Evolutionary conservation across 2,329 filamentous ascomycete species (phyloP), one percentile per base, ranked within the genome.

Genomic region (Neopestalotiopsis sp.): DNA sequence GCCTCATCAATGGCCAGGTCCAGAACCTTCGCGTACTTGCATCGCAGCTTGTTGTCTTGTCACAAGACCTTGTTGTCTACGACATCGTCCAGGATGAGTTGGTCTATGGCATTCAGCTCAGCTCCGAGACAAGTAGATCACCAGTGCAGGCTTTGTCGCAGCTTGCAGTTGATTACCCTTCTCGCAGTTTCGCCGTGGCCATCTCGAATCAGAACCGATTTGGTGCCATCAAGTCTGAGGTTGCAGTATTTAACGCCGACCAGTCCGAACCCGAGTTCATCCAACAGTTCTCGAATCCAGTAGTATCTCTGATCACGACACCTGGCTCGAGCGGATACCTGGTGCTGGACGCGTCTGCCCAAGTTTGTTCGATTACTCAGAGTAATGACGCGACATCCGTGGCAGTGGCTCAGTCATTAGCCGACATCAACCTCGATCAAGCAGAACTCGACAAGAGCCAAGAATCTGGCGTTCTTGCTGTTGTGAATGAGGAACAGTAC

Each of bases 21-120:
- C 87, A 90, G 68, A 89, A 88, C n/a, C 81, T 97, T 38, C 89
- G 86, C 4, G 91, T 97, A 66, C 81, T 96, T 2, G 91, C 90
- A 2, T 90, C 91, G 30, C 91, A 92, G 75, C 82, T 99, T 20
- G 84, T 98, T 68, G 87, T 93, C 60, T 83, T 97, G 1, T 94
- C 94, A 0, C 86, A 91, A 58, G 87, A 89, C 34, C 85, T 98
- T 9, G 85, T 89, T 56, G 91, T 97, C 45, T 97, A 94, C 84
- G 93, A 99, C 78, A 87, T 97, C 12, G 93, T 98, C 7, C 86
- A 90, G 65, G 93, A 97, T 74, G 87, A 91, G 73, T 85, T 95
- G 61, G 87, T 89, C 45, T 94, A 92, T 75, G 89, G 89, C 63
- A 84, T 92, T 65, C 82, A 86, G 32, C 81, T 94, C 14, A 84